Evolutionary conservation across 2,329 filamentous ascomycete genomes (phyloP), one percentile per base, ranked within the genome.

Genomic region (Volutella citrinella): DNA sequence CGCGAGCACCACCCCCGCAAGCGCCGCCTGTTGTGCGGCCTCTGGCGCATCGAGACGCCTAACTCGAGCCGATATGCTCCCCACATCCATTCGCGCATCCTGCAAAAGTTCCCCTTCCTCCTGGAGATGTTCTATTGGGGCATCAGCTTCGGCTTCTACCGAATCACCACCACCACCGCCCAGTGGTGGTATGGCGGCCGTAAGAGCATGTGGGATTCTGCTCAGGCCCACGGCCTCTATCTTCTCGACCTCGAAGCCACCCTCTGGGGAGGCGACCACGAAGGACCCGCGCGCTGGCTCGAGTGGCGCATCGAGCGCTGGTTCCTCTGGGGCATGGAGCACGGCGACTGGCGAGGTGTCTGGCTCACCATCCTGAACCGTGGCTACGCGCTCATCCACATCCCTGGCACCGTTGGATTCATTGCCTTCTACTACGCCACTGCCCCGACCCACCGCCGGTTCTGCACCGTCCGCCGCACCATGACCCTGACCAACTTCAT

Each of bases 41-140:
- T 28, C n/a, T 18, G 43, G 37, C 42, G 40, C 19, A 64, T 84
- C 14, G 64, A 64, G 6, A 76, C 76, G 13, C 80, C 81, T 4
- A 81, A 84, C 55, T 83, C 80, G 2, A 63, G 64, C 23, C 63
- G 75, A 7, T 83, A 81, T 51, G 68, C 72, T 43, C 69, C 76
- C 41, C 72, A 76, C 28, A 60, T 82, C 10, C 64, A 84, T 31
- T 84, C 79, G 54, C 25, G 32, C 14, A 27, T 34, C 22, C 13
- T 34, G 5, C 32, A 34, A 28, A 34, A 34, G 24, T 27, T 34
- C 17, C 80, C 80, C 4, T 84, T 84, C 52, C 56, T 83, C 41
- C 69, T 83, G 35, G 80, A 84, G 56, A 83, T 83, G 77, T 82
- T 83, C 56, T 84, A 84, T 61, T 84, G 80, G 80, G 66, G 72